Evolutionary conservation across 129 eudicot species (phyloP).

Genomic region (Flaveria brownii): DNA sequence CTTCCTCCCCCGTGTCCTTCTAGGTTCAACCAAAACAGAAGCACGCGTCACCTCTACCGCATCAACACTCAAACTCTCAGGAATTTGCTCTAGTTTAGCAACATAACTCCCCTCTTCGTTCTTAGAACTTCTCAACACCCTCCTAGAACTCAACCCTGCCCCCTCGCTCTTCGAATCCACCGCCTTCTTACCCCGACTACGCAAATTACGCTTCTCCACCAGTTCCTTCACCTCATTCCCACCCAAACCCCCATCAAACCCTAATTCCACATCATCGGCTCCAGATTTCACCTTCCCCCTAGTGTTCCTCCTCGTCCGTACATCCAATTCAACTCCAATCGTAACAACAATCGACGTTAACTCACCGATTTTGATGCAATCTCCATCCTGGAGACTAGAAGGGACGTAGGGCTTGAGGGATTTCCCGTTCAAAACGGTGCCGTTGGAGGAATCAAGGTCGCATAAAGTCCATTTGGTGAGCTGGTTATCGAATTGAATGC

Average conservation of each 20-base stretch:
- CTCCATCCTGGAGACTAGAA: slow-evolving; percentile 45
- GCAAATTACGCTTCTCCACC: slow-evolving; percentile 34
- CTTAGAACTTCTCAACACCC: slow-evolving; percentile 45
- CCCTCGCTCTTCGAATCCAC: slow-evolving; percentile 11
- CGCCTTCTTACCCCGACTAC: slow-evolving; percentile 28
- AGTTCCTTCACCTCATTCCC: slow-evolving; percentile 24
- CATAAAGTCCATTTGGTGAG: slow-evolving; percentile 43
- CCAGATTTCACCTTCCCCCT: slow-evolving; percentile 27
- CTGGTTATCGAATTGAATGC: slow-evolving; percentile 44
- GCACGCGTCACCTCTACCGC: background rate
- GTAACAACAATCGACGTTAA: slow-evolving; percentile 50
- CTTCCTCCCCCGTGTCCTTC: slow-evolving; percentile 24
- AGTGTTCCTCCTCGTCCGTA: slow-evolving; percentile 24
- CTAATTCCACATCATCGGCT: slow-evolving; percentile 38
- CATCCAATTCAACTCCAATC: slow-evolving; percentile 2
- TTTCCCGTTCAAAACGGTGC: slow-evolving; percentile 50
- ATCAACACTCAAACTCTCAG: slow-evolving; percentile 17
- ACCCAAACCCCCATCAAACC: slow-evolving; percentile 33
- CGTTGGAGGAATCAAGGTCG: slow-evolving; percentile 78
- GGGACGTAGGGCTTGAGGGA: slow-evolving; percentile 34
- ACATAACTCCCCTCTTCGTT: slow-evolving; percentile 16
- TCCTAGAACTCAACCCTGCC: slow-evolving; percentile 34
- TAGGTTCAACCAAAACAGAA: slow-evolving; percentile 14
- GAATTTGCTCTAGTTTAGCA: slow-evolving; percentile 4
- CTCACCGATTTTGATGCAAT: slow-evolving; percentile 72